phyloP scores from a whole-genome alignment of 2,329 filamentous ascomycete genomes.

The Arthrinium puccinioides region DNA sequence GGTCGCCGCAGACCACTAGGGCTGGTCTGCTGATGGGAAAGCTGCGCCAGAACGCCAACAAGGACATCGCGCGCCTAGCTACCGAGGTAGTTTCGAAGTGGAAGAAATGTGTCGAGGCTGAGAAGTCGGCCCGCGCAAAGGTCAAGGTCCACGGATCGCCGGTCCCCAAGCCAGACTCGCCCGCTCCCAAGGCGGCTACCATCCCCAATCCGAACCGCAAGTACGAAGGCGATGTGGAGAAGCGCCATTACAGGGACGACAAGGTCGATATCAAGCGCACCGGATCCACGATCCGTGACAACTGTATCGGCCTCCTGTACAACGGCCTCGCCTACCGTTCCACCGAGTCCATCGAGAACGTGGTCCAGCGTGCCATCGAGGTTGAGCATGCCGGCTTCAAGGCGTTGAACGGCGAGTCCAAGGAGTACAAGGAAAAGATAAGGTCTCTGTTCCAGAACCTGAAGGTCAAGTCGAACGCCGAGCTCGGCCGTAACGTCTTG shows the following conservation, averaged over 20 bases:
- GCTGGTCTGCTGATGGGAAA: conserved; percentile 88
- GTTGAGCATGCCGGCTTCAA: conserved; percentile 74
- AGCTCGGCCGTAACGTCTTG: conserved; percentile 70
- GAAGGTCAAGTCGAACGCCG: conserved; percentile 82
- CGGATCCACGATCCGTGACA: conserved; percentile 66
- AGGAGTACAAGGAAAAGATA: conserved; percentile 80
- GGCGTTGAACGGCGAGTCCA: conserved; percentile 60
- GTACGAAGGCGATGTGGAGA: conserved; percentile 63
- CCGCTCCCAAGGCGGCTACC: conserved; percentile 22
- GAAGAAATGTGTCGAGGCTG: conserved; percentile 69
- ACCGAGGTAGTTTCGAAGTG: conserved; percentile 81
- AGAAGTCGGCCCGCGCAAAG: conserved; percentile 41
- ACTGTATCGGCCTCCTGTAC: conserved; percentile 86
- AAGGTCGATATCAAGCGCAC: conserved; percentile 73
- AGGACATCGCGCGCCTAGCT: conserved; percentile 71
- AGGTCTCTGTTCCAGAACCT: conserved; percentile 91
- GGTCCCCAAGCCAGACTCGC: conserved; percentile 24
- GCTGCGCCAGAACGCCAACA: conserved; percentile 67
- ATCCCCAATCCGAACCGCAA: conserved; percentile 39
- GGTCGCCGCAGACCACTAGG: conserved; percentile 58
- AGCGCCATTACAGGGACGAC: conserved; percentile 77
- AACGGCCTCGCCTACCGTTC: conserved; percentile 74
- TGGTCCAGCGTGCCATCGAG: conserved; percentile 71
- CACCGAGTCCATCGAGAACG: conserved; percentile 60
- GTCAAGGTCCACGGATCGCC: conserved; percentile 44